Evolutionary conservation across 805 yeast genomes (phyloP), one percentile per base, ranked within the genome.

Genomic region (Candida chilensis): DNA sequence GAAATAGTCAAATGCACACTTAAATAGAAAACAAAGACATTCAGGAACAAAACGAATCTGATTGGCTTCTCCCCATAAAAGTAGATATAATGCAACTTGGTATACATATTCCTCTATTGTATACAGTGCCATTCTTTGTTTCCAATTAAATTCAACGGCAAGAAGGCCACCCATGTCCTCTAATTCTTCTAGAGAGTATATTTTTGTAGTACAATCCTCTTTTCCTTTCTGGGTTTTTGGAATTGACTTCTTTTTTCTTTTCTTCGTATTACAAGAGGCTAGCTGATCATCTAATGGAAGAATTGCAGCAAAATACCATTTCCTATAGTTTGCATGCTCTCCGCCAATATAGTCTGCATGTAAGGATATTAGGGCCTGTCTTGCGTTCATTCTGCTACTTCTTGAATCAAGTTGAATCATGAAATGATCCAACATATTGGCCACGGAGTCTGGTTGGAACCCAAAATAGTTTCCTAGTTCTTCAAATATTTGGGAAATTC

Each of bases 271-370:
- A 36, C 67, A 58, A 47, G 69, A 66, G 3, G 81, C 81, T 26
- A 74, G 56, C 32, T 71, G 79, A 32, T 74, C 81, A 54, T 87
- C 95, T 28, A 80, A 54, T 40, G 79, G 87, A 21, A 81, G 58
- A 52, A 78, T 85, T 6, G 94, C 85, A 27, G 94, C 85, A 54
- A 88, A 83, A 51, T 77, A 86, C 97, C 97, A 90, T 53, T 83
- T 86, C 46, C 79, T 72, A 54, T 78, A 90, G 54, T 90, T 90
- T 3, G 96, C 72, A 36, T 77, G 64, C 29, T 78, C 84, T 12
- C 97, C 96, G 0, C 96, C 96, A 37, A 90, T 85, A 53, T 90
- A 90, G 37, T 88, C 94, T 1, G 86, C 78, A 54, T 90, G 97
- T 20, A 90, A 55, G 0, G 90, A 72, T 2, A 76, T 47, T 33